Evolutionary conservation across 1,139 yeast species (phyloP).

Genomic region (Sugiyamaella neomexicana): DNA sequence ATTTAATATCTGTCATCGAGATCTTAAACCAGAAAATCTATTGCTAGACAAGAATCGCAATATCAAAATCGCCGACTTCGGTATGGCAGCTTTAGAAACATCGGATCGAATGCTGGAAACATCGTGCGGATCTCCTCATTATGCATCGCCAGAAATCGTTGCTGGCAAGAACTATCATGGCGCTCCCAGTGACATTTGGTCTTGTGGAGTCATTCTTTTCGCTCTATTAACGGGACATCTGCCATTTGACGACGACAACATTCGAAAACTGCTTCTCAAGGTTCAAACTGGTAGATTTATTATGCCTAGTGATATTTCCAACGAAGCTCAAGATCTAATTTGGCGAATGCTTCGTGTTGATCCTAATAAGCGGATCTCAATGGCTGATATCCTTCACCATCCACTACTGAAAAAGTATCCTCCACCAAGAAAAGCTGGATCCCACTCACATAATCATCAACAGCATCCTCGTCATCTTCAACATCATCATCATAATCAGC

Average conservation of each 20-base stretch:
- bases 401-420: constrained; percentile 80
- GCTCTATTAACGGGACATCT: constrained; percentile 92
- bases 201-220: constrained; percentile 92
- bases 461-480: constrained; percentile 30
- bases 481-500: constrained; percentile 19
- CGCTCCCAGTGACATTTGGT: constrained; percentile 97
- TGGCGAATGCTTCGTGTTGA: constrained; percentile 77
- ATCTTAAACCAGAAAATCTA: constrained; percentile 91
- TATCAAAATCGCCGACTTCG: constrained; percentile 96
- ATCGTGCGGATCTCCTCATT: constrained; percentile 97
- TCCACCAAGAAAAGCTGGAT: constrained; percentile 23
- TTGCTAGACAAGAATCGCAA: constrained; percentile 81
- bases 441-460: constrained; percentile 19
- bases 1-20: constrained; percentile 88
- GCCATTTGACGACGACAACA: constrained; percentile 96
- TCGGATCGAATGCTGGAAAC: constrained; percentile 84
- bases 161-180: constrained; percentile 95
- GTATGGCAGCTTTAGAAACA: constrained; percentile 98
- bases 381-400: constrained; percentile 70
- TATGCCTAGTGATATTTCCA: constrained; percentile 77
- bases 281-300: constrained; percentile 86
- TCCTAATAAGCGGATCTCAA: constrained; percentile 75
- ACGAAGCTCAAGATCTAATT: constrained; percentile 85
- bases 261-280: constrained; percentile 76
- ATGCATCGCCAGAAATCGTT: constrained; percentile 97